Evolutionary conservation across 495 filamentous ascomycete species (phyloP), one percentile per base, ranked within the genome.

Genomic region (Collariella sp.): DNA sequence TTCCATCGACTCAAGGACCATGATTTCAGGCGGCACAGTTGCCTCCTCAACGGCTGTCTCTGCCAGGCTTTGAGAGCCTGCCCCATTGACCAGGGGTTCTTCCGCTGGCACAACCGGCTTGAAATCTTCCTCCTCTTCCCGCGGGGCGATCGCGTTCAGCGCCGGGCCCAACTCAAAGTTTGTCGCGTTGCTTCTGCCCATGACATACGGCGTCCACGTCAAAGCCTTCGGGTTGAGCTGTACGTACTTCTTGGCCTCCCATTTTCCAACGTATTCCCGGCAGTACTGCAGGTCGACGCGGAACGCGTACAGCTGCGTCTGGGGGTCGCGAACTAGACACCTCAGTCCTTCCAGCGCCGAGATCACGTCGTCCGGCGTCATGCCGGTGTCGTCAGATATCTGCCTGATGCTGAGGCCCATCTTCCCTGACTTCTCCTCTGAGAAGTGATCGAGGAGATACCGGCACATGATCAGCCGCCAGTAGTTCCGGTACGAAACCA

Each of bases 191-290:
- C 80, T 84, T 48, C 86, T 79, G 20, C 91, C 91, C 89, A 96
- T 96, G 49, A 98, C 81, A 68, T 93, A 98, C 12, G 94, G 93
- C n/a, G 88, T 96, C 93, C 93, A 98, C 3, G 91, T 83, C 35
- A 98, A 77, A 10, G 82, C 81, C 53, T 84, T 81, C 2, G 84
- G 82, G 60, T 95, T 90, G 35, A 98, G 80, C 55, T 82, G 87
- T 15, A 94, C 83, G 59, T 95, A 91, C 7, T 82, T 80, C 65
- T 95, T 96, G 46, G 74, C 78, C 67, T 95, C 88, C 83, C 90
- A 91, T 47, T 86, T 86, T 11, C 79, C 76, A 53, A 96, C 87
- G 63, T 91, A 91, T 55, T 91, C 82, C 43, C 82, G 77, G 62
- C 90, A 95, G 59, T 86, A 95, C 0, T 79, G 71, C 50, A 85